Conservation (phyloP, 495 filamentous ascomycete species). For the Filosporella fistucella region DNA sequence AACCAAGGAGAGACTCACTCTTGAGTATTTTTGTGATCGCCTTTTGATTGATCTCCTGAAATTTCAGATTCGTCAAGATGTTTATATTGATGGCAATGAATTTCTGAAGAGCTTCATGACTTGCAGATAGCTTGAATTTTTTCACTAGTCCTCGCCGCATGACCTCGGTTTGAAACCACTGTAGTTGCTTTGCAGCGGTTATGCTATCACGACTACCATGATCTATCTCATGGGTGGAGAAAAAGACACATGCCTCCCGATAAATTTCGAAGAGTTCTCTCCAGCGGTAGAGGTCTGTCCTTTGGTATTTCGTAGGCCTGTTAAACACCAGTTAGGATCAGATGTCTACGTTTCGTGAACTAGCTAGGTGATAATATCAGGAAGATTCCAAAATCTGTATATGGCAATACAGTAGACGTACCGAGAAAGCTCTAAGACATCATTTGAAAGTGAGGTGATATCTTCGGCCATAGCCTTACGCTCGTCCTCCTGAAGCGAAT, state of each 20-base stretch:
- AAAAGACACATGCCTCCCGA: conserved; percentile 65
- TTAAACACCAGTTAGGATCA: neutral
- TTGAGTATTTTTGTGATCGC: conserved; percentile 75
- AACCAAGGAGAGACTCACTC: conserved; percentile 40
- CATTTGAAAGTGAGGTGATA: conserved; percentile 49
- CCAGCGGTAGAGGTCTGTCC: conserved; percentile 66
- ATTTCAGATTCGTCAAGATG: conserved; percentile 61
- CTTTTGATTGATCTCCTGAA: conserved; percentile 66
- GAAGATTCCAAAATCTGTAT: neutral
- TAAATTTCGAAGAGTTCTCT: conserved; percentile 70
- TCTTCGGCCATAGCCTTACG: conserved; percentile 45
- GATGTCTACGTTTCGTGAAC: neutral
- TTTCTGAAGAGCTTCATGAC: conserved; percentile 46
- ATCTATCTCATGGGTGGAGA: conserved; percentile 58
- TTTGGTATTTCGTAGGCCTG: conserved; percentile 20
- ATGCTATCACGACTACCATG: conserved; percentile 51
- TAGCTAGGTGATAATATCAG: too few species aligned
- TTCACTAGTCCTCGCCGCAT: conserved; percentile 42
- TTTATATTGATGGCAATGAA: conserved; percentile 63
- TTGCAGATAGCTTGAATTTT: conserved; percentile 55
- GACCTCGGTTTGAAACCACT: conserved; percentile 56
- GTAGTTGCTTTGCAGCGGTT: conserved; percentile 47
- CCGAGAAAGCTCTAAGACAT: conserved; percentile 51
- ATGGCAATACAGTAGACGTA: neutral
- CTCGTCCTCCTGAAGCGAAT: conserved; percentile 53